Evolutionary conservation across 179 eudicot genomes (phyloP).

Genomic region (Patellifolia procumbens): DNA sequence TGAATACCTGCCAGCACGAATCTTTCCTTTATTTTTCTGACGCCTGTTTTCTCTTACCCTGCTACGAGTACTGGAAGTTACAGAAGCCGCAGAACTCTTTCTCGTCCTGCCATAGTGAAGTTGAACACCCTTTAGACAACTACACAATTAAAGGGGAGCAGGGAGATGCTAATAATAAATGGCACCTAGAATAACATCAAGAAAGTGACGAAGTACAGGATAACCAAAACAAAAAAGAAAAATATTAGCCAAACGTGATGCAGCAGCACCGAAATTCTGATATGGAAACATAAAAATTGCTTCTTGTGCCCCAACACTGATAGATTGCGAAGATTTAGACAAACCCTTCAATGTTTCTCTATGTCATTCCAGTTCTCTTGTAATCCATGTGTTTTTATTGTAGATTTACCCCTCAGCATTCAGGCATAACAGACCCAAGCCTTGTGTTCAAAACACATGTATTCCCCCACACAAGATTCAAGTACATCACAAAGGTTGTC

Average conservation of each 20-base stretch:
- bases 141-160: background rate
- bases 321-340: no score
- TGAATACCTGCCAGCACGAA: constrained; percentile 96
- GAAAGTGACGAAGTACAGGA: background rate
- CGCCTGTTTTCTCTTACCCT: constrained; percentile 69
- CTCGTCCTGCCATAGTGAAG: constrained; percentile 56
- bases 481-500: no score
- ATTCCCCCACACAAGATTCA: no score
- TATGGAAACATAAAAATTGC: background rate
- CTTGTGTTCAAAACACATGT: background rate
- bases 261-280: background rate
- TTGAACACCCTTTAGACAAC: constrained; percentile 14
- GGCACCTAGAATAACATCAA: constrained; percentile 4
- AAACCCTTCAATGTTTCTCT: background rate
- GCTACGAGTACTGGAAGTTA: constrained; percentile 60
- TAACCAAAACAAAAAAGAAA: background rate
- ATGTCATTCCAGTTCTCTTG: background rate
- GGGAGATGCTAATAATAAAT: background rate
- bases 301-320: background rate
- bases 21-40: constrained; percentile 75
- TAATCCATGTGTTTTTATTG: background rate
- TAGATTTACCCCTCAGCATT: background rate
- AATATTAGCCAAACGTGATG: background rate
- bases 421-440: background rate
- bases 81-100: constrained; percentile 66